Percentiles rank a stretch among this genome's conserved stretches.
Conservation (phyloP, 1,284 basidiomycete species). For the Irpex sp. region DNA sequence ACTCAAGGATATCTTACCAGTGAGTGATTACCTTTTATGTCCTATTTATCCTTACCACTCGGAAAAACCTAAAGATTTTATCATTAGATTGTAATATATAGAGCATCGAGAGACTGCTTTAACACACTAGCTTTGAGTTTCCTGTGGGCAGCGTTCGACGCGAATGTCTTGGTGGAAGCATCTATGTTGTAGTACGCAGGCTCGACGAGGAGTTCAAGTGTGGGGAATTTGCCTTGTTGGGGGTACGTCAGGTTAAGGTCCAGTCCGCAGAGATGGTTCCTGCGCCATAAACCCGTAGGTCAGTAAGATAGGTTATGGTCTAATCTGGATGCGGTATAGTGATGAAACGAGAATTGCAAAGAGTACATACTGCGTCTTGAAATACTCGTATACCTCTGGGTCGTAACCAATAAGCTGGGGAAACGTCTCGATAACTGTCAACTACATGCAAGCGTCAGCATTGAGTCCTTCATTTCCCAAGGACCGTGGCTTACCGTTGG, state of each 20-base stretch:
- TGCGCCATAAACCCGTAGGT: background rate
- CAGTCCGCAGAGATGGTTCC: slow-evolving; percentile 38
- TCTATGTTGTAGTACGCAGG: background rate
- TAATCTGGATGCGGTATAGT: too few species aligned
- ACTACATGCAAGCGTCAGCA: background rate
- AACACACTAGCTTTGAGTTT: background rate
- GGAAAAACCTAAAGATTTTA: too few species aligned
- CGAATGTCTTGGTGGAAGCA: background rate
- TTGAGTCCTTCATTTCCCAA: background rate
- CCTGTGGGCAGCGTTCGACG: background rate
- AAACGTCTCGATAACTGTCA: slow-evolving; percentile 15
- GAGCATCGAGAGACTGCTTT: slow-evolving; percentile 2
- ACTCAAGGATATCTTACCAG: too few species aligned
- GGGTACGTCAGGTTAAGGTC: slow-evolving; percentile 65
- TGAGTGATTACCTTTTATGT: too few species aligned
- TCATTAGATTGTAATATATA: too few species aligned
- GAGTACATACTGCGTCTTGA: slow-evolving; percentile 56
- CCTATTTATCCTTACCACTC: too few species aligned
- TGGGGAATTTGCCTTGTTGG: slow-evolving; percentile 34
- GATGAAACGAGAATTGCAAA: background rate
- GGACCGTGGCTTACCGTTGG: slow-evolving; percentile 45
- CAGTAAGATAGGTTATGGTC: too few species aligned
- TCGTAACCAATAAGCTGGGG: slow-evolving; percentile 31
- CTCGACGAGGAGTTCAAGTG: slow-evolving; percentile 15
- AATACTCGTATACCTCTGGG: slow-evolving; percentile 59